Percentiles rank a stretch among this genome's conserved stretches.
These are phyloP conservation scores for Ogataea paradorogensis DNA, from an alignment of 805 yeast species.

Conservation along the genomic window DNA sequence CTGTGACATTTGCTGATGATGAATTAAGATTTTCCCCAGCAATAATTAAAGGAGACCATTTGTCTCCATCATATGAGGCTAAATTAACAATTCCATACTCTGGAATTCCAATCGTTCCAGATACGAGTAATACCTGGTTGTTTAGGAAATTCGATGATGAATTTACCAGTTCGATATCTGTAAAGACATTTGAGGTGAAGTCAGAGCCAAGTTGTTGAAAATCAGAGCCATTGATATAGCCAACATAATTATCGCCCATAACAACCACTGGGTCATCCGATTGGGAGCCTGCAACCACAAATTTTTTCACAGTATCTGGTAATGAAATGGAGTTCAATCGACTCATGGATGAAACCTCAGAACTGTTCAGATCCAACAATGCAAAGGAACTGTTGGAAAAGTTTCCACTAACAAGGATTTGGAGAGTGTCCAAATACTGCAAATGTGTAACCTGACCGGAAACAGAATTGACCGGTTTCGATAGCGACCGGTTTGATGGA, in stretches of 20 bases:
- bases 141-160: constrained; percentile 40
- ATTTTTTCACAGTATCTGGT: constrained; percentile 32
- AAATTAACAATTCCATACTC: constrained; percentile 56
- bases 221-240: constrained; percentile 42
- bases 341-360: constrained; percentile 21
- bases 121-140: constrained; percentile 48
- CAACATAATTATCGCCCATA: constrained; percentile 39
- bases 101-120: constrained; percentile 53
- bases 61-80: constrained; percentile 61
- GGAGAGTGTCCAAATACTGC: constrained; percentile 39
- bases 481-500: constrained; percentile 53
- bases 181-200: constrained; percentile 35
- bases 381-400: constrained; percentile 47
- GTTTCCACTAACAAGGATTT: constrained; percentile 50
- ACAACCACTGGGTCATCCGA: constrained; percentile 39
- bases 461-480: constrained; percentile 35
- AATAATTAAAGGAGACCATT: constrained; percentile 65
- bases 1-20: constrained; percentile 22
- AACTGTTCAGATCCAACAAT: constrained; percentile 49
- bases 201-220: constrained; percentile 45
- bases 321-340: constrained; percentile 20
- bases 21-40: constrained; percentile 35
- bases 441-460: constrained; percentile 56
- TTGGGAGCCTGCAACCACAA: constrained; percentile 24
- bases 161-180: constrained; percentile 35